Conservation (phyloP, 352 stramenopile genomes). For the Phytophthora pluvialis region DNA sequence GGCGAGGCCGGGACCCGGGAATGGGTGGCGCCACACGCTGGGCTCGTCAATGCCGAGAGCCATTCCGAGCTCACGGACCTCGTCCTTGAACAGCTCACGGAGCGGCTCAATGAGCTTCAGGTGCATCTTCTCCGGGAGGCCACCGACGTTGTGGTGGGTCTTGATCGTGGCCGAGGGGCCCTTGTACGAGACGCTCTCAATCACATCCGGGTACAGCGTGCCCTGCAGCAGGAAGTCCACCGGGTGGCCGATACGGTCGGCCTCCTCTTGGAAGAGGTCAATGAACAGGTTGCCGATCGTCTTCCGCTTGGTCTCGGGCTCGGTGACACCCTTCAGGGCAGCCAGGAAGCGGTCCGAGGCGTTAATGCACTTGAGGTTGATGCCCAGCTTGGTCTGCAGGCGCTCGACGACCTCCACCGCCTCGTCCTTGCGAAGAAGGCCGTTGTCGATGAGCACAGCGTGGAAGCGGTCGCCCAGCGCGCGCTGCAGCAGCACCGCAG, state of each 20-base stretch:
- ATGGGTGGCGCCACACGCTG: slow-evolving; percentile 98
- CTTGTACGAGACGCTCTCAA: slow-evolving; percentile 99
- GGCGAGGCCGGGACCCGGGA: slow-evolving; percentile 98
- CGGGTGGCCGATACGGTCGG: slow-evolving; percentile 76
- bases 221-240: slow-evolving; percentile 97
- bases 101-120: slow-evolving; percentile 99
- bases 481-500: slow-evolving; percentile 96
- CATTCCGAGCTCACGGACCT: slow-evolving; percentile 97
- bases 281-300: slow-evolving; percentile 99
- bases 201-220: slow-evolving; percentile 99
- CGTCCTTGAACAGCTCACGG: slow-evolving; percentile 99
- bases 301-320: slow-evolving; percentile 99
- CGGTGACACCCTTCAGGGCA: slow-evolving; percentile 93
- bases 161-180: slow-evolving; percentile 99
- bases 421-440: slow-evolving; percentile 97
- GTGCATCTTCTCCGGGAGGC: slow-evolving; percentile 97
- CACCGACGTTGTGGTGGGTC: slow-evolving; percentile 99
- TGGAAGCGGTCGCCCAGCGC: slow-evolving; percentile 98
- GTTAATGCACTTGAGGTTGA: slow-evolving; percentile 98
- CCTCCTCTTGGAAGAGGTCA: slow-evolving; percentile 97
- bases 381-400: slow-evolving; percentile 90
- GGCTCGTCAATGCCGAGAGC: slow-evolving; percentile 97
- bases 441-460: slow-evolving; percentile 99
- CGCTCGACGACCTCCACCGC: slow-evolving; percentile 91
- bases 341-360: slow-evolving; percentile 96